Evolutionary conservation across 148 eudicot genomes (phyloP), one percentile per base, ranked within the genome.

Genomic region (Dianthus caryophyllus): DNA sequence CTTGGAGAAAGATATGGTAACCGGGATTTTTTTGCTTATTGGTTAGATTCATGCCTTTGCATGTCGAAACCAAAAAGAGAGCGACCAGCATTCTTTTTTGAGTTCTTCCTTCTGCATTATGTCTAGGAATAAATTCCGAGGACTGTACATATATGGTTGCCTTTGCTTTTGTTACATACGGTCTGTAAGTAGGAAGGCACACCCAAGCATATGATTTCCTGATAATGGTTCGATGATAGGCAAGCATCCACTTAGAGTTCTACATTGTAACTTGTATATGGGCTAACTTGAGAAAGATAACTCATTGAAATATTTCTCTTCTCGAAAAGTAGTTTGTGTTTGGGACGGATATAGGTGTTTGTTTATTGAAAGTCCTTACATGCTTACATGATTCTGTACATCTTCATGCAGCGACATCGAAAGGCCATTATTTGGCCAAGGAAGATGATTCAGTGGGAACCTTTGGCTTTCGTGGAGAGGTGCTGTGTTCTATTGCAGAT

Each of bases 1-100:
- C 68, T 94, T 74, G 99, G 96, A 69, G 93, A 90, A 72, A 75
- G 96, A 82, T 88, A 90, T 62, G 93, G 99, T 94, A 86, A 82
- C 43, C 10, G 38, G 44, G 38, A 22, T 38, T 26, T 75, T 4
- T 50, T 61, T 0, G 41, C 53, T 49, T n/a, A n/a, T 69, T 44
- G 4, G 16, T 50, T 27, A 30, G 26, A 43, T 41, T 15, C 38
- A 57, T 79, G 52, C 24, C 2, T 65, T 65, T 27, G 49, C 15
- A 43, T 41, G 16, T 62, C 16, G n/a, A n/a, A n/a, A n/a, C n/a
- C n/a, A n/a, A n/a, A n/a, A n/a, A n/a, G n/a, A n/a, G n/a, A n/a
- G n/a, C n/a, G n/a, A n/a, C n/a, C n/a, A n/a, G n/a, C n/a, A n/a
- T n/a, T n/a, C n/a, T n/a, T n/a, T n/a, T n/a, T n/a, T n/a, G n/a